Evolutionary conservation across 2,329 filamentous ascomycete genomes (phyloP), one percentile per base, ranked within the genome.

Genomic region (Aaosphaeria pasadenensis): DNA sequence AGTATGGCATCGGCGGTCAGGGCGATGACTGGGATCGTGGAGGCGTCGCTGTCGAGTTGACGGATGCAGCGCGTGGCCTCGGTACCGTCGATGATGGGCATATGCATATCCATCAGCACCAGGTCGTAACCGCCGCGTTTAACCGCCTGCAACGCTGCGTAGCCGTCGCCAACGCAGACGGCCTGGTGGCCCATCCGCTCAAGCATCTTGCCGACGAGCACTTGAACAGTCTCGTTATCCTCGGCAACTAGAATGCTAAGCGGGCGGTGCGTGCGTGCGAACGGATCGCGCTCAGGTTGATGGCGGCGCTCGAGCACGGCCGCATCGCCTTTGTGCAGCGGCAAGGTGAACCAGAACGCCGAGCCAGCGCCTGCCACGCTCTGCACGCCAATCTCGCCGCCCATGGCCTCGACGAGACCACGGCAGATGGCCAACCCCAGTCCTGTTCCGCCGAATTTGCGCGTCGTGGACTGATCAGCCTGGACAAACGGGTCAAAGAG

Each of bases 71-170:
- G 87, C 44, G 89, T 94, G 3, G 91, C 90, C 13, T 89, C 95
- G 5, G 96, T 89, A 55, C 91, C 91, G 63, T 96, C 91, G 49
- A 96, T 77, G 54, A 89, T 86, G 5, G 91, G 91, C 91, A 96
- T 96, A 59, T 96, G 92, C 57, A 96, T 74, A 50, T 74, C 75
- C 74, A 66, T 74, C 58, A 62, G 74, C 50, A 57, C 77, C 50
- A 84, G 65, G 62, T 84, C 81, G 56, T 83, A 84, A 3, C 43
- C 35, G 42, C 46, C 40, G 6, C 49, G 36, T 36, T 36, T 36
- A n/a, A 36, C 33, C 33, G 33, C 33, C n/a, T 36, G 33, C 33
- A 36, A 36, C 33, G 33, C 33, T n/a, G 33, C n/a, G 33, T 36
- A 36, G 33, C 33, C 33, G 33, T 36, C 33, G 33, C 33, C 33